Evolutionary conservation across 495 filamentous ascomycete genomes (phyloP).

Genomic region (Daldinia decipiens): DNA sequence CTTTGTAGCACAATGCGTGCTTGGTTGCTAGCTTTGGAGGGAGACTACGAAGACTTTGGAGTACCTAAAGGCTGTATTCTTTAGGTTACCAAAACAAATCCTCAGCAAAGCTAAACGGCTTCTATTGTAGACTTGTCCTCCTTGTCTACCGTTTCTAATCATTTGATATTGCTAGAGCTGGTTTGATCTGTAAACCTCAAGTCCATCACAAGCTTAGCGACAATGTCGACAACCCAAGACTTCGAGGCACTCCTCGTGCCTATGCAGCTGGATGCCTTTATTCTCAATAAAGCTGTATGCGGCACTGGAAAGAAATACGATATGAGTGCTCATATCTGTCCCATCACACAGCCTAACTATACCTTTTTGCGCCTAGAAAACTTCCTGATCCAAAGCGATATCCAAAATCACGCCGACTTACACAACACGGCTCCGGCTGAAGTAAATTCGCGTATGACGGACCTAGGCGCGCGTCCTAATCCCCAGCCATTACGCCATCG

Average conservation of each 20-base stretch:
- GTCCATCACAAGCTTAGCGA: background rate
- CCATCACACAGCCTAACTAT: conserved; percentile 67
- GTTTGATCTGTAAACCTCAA: background rate
- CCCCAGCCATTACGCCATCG: conserved; percentile 41
- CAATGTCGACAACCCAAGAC: background rate
- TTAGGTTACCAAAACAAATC: background rate
- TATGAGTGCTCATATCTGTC: conserved; percentile 53
- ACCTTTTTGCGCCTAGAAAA: conserved; percentile 56
- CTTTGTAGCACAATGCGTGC: background rate
- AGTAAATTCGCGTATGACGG: conserved; percentile 56
- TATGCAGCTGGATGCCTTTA: conserved; percentile 57
- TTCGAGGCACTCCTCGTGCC: conserved; percentile 32
- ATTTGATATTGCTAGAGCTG: background rate
- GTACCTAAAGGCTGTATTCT: background rate
- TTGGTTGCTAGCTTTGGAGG: background rate
- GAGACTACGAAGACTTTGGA: background rate
- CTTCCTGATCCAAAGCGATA: conserved; percentile 52
- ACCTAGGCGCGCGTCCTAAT: conserved; percentile 48
- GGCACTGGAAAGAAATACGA: conserved; percentile 28
- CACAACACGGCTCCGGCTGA: conserved; percentile 51
- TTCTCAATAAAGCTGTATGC: conserved; percentile 53
- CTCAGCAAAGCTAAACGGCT: background rate
- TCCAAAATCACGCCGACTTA: conserved; percentile 56
- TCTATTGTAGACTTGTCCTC: background rate
- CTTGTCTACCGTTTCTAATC: background rate